phyloP scores from a whole-genome alignment of 1,284 basidiomycete genomes.

The Cutaneotrichosporon curvatum region DNA sequence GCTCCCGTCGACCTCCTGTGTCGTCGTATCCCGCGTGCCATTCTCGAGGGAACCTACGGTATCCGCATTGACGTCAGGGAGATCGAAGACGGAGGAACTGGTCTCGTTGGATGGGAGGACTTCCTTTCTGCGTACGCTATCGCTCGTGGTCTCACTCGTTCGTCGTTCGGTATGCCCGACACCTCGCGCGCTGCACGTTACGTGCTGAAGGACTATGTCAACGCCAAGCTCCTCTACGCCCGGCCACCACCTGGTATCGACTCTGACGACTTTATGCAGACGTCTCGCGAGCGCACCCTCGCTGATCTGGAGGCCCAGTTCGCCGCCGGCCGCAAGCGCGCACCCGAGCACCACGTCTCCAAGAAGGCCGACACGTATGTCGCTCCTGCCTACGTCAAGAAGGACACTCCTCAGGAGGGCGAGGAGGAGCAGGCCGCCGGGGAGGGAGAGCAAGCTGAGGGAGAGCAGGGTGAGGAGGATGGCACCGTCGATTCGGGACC shows the following conservation, averaged over 20 bases:
- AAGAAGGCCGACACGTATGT: constrained; percentile 79
- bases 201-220: constrained; percentile 96
- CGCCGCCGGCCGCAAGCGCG: constrained; percentile 61
- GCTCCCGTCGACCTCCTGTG: constrained; percentile 77
- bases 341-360: constrained; percentile 72
- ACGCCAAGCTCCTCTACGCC: constrained; percentile 83
- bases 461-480: neutral
- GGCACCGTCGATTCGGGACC: neutral
- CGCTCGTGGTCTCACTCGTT: constrained; percentile 84
- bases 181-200: constrained; percentile 89
- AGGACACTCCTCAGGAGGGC: constrained; percentile 9
- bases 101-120: constrained; percentile 68
- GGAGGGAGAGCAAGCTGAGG: neutral
- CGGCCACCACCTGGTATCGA: constrained; percentile 70
- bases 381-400: constrained; percentile 18
- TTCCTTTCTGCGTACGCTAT: constrained; percentile 84
- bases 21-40: constrained; percentile 69
- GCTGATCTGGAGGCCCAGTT: constrained; percentile 50
- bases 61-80: constrained; percentile 63
- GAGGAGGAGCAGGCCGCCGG: constrained; percentile 6
- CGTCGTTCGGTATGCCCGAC: constrained; percentile 95
- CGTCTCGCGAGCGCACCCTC: constrained; percentile 61
- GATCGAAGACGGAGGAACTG: constrained; percentile 79
- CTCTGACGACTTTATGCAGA: constrained; percentile 69
- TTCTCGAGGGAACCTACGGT: constrained; percentile 88